These are phyloP conservation scores for Talaromyces adpressus DNA, from an alignment of 495 filamentous ascomycete species.

Conservation along the genomic window DNA sequence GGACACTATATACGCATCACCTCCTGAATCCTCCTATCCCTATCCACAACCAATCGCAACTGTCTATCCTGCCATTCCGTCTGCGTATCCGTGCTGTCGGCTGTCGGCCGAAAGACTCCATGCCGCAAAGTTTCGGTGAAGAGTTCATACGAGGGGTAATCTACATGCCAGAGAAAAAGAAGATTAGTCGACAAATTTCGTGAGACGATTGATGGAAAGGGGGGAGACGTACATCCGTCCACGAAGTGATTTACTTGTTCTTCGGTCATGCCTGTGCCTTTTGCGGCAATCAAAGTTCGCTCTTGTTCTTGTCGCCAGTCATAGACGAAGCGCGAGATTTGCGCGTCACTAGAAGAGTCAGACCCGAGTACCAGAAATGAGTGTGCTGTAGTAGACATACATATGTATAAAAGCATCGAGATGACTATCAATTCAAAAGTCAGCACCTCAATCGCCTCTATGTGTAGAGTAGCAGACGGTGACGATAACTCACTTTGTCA, in stretches of 20 bases:
- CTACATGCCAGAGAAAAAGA: slow-evolving; percentile 21
- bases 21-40: slow-evolving; percentile 55
- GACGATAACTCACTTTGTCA: slow-evolving; percentile 51
- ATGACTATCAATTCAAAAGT: slow-evolving; percentile 25
- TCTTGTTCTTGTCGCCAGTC: slow-evolving; percentile 85
- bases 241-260: slow-evolving; percentile 61
- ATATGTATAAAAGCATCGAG: slow-evolving; percentile 84
- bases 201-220: neutral
- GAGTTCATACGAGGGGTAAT: slow-evolving; percentile 65
- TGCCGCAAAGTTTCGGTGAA: slow-evolving; percentile 60
- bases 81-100: slow-evolving; percentile 8
- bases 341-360: slow-evolving; percentile 53
- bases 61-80: slow-evolving; percentile 48
- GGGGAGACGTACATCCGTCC: slow-evolving; percentile 50
- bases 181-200: neutral
- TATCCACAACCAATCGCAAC: slow-evolving; percentile 64
- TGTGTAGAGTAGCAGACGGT: neutral
- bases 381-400: slow-evolving; percentile 28
- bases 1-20: slow-evolving; percentile 42
- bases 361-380: too few relatives aligned
- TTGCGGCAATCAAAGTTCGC: slow-evolving; percentile 52
- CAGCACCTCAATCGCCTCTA: neutral
- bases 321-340: slow-evolving; percentile 72
- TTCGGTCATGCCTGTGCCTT: slow-evolving; percentile 72
- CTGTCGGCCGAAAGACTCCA: slow-evolving; percentile 48